Percentiles rank a stretch among this genome's conserved stretches.
phyloP scores from a whole-genome alignment of 495 filamentous ascomycete species.

The Xylaria scruposa region DNA sequence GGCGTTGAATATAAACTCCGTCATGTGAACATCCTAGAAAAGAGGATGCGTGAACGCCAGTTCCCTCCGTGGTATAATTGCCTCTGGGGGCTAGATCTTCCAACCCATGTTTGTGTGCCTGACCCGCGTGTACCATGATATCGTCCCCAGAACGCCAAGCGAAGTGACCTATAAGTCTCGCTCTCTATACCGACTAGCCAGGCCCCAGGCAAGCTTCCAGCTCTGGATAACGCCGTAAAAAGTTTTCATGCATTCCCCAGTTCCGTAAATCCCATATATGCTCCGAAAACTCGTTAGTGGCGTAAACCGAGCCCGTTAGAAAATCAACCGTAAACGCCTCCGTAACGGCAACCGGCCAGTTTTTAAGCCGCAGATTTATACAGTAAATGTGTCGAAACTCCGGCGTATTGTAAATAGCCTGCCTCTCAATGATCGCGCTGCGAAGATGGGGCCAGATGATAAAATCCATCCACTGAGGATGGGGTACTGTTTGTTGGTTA shows the following conservation, averaged over 20 bases:
- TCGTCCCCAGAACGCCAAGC: conserved; percentile 20
- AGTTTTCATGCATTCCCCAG: conserved; percentile 23
- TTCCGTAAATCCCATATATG: conserved; percentile 27
- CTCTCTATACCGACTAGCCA: conserved; percentile 19
- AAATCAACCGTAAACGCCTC: conserved; percentile 21
- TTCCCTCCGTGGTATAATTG: conserved; percentile 13
- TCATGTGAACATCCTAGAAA: neutral
- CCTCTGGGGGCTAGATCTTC: conserved; percentile 14
- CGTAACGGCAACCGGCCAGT: conserved; percentile 21
- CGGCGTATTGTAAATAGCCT: conserved; percentile 39
- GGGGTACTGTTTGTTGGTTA: conserved; percentile 36
- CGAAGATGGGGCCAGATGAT: conserved; percentile 40
- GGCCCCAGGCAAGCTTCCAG: conserved; percentile 9
- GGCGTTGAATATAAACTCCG: conserved; percentile 7
- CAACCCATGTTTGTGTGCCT: neutral
- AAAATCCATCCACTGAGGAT: conserved; percentile 44
- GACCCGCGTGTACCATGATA: conserved; percentile 11
- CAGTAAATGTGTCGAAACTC: conserved; percentile 41
- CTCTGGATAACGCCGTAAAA: conserved; percentile 27
- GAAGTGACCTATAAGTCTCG: conserved; percentile 23
- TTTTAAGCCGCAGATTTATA: conserved; percentile 35
- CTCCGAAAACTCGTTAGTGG: conserved; percentile 26
- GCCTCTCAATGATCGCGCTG: conserved; percentile 42
- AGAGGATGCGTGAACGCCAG: conserved; percentile 3
- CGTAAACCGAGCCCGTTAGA: conserved; percentile 22